Evolutionary conservation across 345 rosid genomes (phyloP).

Genomic region (Viola odorata): DNA sequence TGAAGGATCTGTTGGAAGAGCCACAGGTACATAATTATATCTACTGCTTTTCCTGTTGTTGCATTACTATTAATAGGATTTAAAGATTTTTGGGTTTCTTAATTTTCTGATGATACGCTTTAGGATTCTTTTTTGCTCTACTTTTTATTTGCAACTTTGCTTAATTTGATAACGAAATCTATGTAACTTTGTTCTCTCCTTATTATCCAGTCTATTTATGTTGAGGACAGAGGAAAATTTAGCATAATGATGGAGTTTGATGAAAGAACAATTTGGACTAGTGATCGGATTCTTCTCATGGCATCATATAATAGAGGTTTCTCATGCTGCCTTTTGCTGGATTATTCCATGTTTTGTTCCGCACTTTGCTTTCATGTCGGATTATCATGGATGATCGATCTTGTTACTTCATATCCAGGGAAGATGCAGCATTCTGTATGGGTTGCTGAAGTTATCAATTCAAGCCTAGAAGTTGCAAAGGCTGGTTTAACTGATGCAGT

Average conservation of each 20-base stretch:
- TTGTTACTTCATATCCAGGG: constrained; percentile 39
- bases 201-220: constrained; percentile 47
- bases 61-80: no score
- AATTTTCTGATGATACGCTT: constrained; percentile 1
- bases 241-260: constrained; percentile 72
- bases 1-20: constrained; percentile 76
- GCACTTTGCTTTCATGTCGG: neutral
- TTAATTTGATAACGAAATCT: neutral
- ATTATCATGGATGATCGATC: constrained; percentile 14
- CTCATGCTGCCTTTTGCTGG: constrained; percentile 8
- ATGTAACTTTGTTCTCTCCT: constrained; percentile 11
- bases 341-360: neutral
- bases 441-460: constrained; percentile 63
- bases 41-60: no score
- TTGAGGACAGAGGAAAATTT: constrained; percentile 87
- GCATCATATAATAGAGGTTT: constrained; percentile 88
- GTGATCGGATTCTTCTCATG: constrained; percentile 68
- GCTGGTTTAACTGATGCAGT: constrained; percentile 33
- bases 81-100: no score
- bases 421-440: constrained; percentile 94
- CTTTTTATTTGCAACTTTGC: neutral
- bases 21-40: constrained; percentile 46
- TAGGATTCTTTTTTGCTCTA: neutral
- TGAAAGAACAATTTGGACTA: constrained; percentile 94
- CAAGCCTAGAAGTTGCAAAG: constrained; percentile 45